Base-by-base conservation (phyloP, 805 yeast species). In the Hyphopichia homilentoma region DNA sequence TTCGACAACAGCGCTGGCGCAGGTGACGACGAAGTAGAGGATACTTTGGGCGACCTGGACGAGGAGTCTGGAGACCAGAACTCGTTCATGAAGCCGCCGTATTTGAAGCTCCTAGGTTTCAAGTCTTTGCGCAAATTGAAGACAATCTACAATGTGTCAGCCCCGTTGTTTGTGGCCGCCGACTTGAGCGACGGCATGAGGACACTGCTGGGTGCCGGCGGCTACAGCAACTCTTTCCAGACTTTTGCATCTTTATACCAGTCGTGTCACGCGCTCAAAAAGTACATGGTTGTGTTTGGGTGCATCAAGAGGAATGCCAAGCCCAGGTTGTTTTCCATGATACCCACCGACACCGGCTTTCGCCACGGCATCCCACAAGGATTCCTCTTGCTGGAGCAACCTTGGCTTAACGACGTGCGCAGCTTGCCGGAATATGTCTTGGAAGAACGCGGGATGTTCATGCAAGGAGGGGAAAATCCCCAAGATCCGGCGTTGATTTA, bases 361-460 rank as follows among this genome's bases (percentile, higher is more conserved):
- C 48, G 59, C 7, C 14, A 27, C 7, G 47, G 50, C n/a, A 58
- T 68, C 19, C 83, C 90, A 0, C 78, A 83, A 35, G 96, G 96
- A 0, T 74, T 90, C 40, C 77, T 81, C 30, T 53, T 88, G 35
- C 68, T 83, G 6, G 67, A 70, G 19, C 45, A 84, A 15, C 96
- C 97, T 1, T 83, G 74, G 65, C 57, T 75, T 11, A 94, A 87
- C 43, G 90, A 86, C 50, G 56, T 87, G 3, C 65, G 97, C 32
- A 67, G 73, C 21, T 54, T 77, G 4, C 96, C 97, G 0, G 57
- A 56, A 14, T 39, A 54, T 32, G 39, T 48, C 29, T 17, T 35
- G 38, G 26, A 38, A 8, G 23, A 38, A 4, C 45, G 32, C 6
- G 28, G 34, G 19, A 34, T 33, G 2, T 46, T 43, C 36, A 20